A percentile compares a stretch with the other conserved stretches of the same genome.
Conservation (phyloP, 176 grass and related monocot genomes). For the Musa acuminata region DNA sequence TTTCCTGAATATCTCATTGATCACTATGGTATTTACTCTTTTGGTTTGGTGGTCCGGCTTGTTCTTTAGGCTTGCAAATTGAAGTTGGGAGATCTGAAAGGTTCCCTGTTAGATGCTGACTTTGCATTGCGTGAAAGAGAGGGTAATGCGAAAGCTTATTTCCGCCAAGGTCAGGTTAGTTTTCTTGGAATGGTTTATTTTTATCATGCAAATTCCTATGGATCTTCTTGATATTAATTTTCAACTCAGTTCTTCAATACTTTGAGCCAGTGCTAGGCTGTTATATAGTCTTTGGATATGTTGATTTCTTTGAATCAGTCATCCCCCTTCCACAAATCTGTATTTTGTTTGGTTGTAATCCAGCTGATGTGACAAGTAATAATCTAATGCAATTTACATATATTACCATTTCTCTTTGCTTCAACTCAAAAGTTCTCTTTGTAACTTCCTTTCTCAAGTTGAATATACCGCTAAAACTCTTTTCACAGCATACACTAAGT, state of each 20-base stretch:
- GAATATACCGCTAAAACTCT: neutral
- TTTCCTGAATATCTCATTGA: neutral
- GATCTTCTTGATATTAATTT: too few species aligned
- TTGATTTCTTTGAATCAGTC: too few species aligned
- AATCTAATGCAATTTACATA: too few species aligned
- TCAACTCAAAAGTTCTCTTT: too few species aligned
- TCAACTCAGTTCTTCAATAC: too few species aligned
- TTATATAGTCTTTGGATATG: too few species aligned
- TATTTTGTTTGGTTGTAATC: too few species aligned
- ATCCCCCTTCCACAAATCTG: too few species aligned
- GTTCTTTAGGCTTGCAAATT: conserved; percentile 80
- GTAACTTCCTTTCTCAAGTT: too few species aligned
- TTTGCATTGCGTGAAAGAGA: conserved; percentile 92
- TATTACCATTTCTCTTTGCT: too few species aligned
- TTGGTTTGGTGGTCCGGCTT: conserved; percentile 5
- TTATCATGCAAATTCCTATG: neutral
- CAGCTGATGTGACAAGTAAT: too few species aligned
- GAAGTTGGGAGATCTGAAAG: conserved; percentile 72
- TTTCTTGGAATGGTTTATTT: neutral
- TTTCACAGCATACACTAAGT: neutral
- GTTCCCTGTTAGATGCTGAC: conserved; percentile 91
- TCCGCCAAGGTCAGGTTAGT: conserved; percentile 77
- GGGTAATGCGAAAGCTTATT: conserved; percentile 88
- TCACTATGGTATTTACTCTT: neutral
- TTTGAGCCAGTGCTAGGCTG: too few species aligned